Evolutionary conservation across 345 rosid species (phyloP).

Genomic region (Lepidium aucheri): DNA sequence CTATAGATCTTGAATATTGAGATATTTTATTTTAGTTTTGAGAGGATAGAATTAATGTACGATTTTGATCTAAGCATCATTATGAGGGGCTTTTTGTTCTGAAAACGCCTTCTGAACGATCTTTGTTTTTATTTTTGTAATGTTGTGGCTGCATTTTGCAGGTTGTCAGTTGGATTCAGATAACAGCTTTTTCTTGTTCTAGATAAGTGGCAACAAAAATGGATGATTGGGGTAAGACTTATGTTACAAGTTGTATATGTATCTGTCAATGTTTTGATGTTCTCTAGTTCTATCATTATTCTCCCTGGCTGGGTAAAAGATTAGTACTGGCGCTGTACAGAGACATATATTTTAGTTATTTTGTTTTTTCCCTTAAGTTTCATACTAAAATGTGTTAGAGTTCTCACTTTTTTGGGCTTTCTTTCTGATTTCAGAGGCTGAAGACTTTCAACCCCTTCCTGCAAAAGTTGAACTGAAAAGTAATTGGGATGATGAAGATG

Average conservation of each 20-base stretch:
- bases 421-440: constrained; percentile 45
- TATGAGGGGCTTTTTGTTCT: neutral
- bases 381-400: neutral
- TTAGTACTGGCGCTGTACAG: neutral
- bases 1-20: neutral
- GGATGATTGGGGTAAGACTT: constrained; percentile 24
- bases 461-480: constrained; percentile 42
- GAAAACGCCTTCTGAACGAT: neutral
- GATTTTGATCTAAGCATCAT: neutral
- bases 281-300: neutral
- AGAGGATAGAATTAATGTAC: neutral
- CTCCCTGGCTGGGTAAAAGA: neutral
- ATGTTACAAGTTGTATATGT: neutral
- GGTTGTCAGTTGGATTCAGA: neutral
- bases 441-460: constrained; percentile 42
- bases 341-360: neutral
- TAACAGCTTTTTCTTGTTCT: neutral
- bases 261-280: neutral
- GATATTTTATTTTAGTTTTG: neutral
- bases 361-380: neutral
- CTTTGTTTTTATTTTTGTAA: neutral
- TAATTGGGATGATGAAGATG: constrained; percentile 90
- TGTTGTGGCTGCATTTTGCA: neutral
- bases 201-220: neutral
- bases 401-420: neutral